Evolutionary conservation across 805 yeast species (phyloP).

Genomic region (Nakazawaea ambrosiae): DNA sequence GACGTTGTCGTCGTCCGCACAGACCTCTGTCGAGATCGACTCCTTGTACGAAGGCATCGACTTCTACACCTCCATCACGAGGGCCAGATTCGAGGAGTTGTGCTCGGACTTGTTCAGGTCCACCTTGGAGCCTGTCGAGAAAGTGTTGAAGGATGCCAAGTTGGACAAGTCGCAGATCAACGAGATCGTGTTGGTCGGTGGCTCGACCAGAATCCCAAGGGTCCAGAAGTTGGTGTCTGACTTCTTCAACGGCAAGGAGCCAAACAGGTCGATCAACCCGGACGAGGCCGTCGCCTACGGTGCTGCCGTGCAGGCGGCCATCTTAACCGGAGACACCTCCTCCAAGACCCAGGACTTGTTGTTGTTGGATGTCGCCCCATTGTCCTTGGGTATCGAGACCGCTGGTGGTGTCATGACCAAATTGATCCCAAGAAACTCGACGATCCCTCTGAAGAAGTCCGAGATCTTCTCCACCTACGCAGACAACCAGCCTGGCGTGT

Average conservation of each 20-base stretch:
- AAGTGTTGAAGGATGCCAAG: slow-evolving; percentile 79
- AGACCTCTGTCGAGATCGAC: slow-evolving; percentile 92
- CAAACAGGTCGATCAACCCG: slow-evolving; percentile 93
- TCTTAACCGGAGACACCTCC: slow-evolving; percentile 91
- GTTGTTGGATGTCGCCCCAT: slow-evolving; percentile 93
- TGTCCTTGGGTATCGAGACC: slow-evolving; percentile 78
- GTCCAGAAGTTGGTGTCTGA: slow-evolving; percentile 93
- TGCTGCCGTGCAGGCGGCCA: slow-evolving; percentile 98
- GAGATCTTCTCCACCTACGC: slow-evolving; percentile 77
- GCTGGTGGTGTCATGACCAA: slow-evolving; percentile 82
- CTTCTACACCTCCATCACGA: slow-evolving; percentile 92
- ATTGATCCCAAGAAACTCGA: slow-evolving; percentile 68
- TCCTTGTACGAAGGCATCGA: slow-evolving; percentile 92
- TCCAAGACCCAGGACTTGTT: slow-evolving; percentile 93
- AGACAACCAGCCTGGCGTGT: slow-evolving; percentile 81
- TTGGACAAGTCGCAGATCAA: slow-evolving; percentile 75
- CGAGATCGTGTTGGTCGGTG: slow-evolving; percentile 91
- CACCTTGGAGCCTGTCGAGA: slow-evolving; percentile 91
- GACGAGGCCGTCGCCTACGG: slow-evolving; percentile 99
- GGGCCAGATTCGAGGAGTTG: slow-evolving; percentile 96
- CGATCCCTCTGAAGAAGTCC: slow-evolving; percentile 70
- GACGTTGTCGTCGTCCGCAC: slow-evolving; percentile 93
- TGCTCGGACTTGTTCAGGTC: slow-evolving; percentile 93
- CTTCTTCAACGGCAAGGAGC: slow-evolving; percentile 96
- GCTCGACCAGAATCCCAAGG: slow-evolving; percentile 97